Conservation (phyloP, 345 rosid genomes). For the Brassica cretica region DNA sequence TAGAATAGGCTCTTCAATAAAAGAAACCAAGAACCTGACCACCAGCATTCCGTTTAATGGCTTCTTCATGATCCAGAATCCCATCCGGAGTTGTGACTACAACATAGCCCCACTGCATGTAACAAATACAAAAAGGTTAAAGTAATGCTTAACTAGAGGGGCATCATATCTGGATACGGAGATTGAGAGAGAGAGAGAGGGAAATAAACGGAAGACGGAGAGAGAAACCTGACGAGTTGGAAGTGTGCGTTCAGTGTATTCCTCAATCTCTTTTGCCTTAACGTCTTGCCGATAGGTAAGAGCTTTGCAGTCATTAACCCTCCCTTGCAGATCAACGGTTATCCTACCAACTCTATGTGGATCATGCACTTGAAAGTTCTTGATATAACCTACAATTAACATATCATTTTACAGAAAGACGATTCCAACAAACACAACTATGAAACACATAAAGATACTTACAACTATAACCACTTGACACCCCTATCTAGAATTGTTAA, state of each 20-base stretch:
- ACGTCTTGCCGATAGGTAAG: conserved; percentile 87
- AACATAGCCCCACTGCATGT: conserved; percentile 86
- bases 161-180: background rate
- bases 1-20: conserved; percentile 47
- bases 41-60: conserved; percentile 67
- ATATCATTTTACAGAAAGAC: background rate
- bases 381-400: conserved; percentile 62
- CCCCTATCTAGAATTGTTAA: background rate
- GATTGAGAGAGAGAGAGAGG: background rate
- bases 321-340: conserved; percentile 82
- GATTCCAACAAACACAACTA: background rate
- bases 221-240: conserved; percentile 42
- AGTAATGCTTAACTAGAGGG: background rate
- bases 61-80: conserved; percentile 90
- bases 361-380: conserved; percentile 70
- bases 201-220: background rate
- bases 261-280: conserved; percentile 71
- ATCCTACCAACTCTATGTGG: conserved; percentile 91
- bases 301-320: conserved; percentile 78
- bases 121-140: conserved; percentile 2
- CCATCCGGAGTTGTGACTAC: conserved; percentile 92
- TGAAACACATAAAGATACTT: background rate
- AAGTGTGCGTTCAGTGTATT: conserved; percentile 61
- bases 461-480: background rate
- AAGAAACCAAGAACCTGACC: conserved; percentile 94